phyloP scores from a whole-genome alignment of 1,284 basidiomycete genomes.

The Pascua sp. region DNA sequence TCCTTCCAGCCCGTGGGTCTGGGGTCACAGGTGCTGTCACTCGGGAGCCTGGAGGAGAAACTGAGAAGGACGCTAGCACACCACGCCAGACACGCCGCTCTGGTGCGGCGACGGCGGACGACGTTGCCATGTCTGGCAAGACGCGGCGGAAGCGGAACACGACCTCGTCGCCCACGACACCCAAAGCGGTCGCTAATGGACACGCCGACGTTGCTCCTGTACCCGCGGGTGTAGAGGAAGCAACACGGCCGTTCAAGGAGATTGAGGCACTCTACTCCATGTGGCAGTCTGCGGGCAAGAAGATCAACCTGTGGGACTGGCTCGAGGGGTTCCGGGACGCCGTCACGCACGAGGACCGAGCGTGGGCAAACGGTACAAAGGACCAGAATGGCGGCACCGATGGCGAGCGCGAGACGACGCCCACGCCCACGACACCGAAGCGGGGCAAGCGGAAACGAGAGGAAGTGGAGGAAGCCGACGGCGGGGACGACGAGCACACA shows the following conservation, averaged over 20 bases:
- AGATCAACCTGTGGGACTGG: slow-evolving; percentile 47
- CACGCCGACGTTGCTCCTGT: background rate
- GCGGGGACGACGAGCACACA: background rate
- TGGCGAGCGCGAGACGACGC: background rate
- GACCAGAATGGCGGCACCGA: slow-evolving; percentile 1
- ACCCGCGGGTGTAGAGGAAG: background rate
- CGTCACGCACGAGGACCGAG: slow-evolving; percentile 6
- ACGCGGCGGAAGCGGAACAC: background rate
- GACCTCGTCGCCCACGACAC: background rate
- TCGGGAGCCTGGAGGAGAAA: no score
- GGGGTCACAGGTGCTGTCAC: no score
- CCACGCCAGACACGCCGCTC: background rate
- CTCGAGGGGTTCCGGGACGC: slow-evolving; percentile 34
- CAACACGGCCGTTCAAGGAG: slow-evolving; percentile 21
- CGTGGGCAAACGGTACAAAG: background rate
- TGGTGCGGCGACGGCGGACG: background rate
- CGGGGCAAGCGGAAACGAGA: background rate
- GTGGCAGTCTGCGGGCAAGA: slow-evolving; percentile 37
- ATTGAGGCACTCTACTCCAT: slow-evolving; percentile 33
- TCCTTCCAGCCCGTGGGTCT: no score
- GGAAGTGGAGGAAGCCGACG: slow-evolving; percentile 10
- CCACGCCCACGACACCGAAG: background rate
- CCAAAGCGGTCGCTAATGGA: background rate
- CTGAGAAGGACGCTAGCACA: no score
- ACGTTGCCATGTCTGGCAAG: background rate